A percentile compares a stretch with the other conserved stretches of the same genome.
Conservation (phyloP, 495 filamentous ascomycete genomes). For the Rhizodiscina lignyota region DNA sequence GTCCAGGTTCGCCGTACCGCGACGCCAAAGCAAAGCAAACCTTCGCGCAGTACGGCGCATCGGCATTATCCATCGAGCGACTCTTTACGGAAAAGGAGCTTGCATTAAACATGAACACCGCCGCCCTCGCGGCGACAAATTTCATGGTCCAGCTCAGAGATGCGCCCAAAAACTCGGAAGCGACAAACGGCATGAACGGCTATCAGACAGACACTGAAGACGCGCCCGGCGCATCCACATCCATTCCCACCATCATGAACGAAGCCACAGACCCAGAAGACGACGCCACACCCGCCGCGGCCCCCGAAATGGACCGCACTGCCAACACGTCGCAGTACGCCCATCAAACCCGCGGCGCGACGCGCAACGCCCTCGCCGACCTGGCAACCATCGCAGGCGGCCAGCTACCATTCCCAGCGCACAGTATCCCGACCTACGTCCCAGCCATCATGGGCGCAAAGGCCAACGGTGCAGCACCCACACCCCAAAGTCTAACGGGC, state of each 20-base stretch:
- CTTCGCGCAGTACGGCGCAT: constrained; percentile 29
- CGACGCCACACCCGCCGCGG: constrained; percentile 5
- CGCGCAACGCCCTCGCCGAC: constrained; percentile 14
- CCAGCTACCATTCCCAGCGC: constrained; percentile 9
- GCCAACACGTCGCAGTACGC: constrained; percentile 15
- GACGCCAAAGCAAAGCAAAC: constrained; percentile 33
- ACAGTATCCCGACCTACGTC: constrained; percentile 12
- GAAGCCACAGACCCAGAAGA: constrained; percentile 2
- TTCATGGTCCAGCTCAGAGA: constrained; percentile 22
- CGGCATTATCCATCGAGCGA: constrained; percentile 61
- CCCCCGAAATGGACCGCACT: constrained; percentile 21
- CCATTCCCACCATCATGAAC: no score
- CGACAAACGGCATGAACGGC: constrained; percentile 14
- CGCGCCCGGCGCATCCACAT: constrained; percentile 1
- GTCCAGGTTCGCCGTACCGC: constrained; percentile 19
- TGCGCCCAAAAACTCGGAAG: constrained; percentile 4
- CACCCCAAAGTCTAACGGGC: constrained; percentile 14
- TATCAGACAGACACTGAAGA: constrained; percentile 6
- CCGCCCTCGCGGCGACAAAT: constrained; percentile 19
- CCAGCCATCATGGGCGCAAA: constrained; percentile 14
- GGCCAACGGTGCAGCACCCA: constrained; percentile 15
- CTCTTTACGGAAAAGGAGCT: constrained; percentile 93
- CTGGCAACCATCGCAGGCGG: constrained; percentile 10
- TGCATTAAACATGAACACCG: constrained; percentile 33
- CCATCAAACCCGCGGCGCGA: constrained; percentile 18